Conservation (phyloP, 257 asterid species). For the Pogostemon cablin region DNA sequence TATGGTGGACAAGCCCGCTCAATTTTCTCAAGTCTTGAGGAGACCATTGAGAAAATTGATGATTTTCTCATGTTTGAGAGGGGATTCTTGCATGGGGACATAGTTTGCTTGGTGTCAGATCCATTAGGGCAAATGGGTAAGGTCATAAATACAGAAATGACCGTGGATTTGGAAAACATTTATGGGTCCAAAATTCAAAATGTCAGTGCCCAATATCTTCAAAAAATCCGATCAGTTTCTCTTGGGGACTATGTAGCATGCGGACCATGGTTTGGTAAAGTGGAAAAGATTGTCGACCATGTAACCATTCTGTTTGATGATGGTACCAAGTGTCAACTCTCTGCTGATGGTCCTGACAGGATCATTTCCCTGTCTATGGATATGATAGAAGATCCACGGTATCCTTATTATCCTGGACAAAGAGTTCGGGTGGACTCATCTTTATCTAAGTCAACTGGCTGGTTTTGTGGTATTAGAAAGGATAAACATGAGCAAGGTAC, state of each 20-base stretch:
- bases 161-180: conserved; percentile 72
- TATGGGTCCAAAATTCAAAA: conserved; percentile 55
- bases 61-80: conserved; percentile 90
- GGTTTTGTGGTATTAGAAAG: conserved; percentile 70
- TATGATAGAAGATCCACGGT: conserved; percentile 69
- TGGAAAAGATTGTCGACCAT: conserved; percentile 62
- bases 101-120: conserved; percentile 69
- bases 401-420: conserved; percentile 86
- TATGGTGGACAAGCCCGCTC: conserved; percentile 75
- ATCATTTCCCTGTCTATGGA: conserved; percentile 64
- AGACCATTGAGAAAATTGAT: conserved; percentile 73
- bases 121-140: conserved; percentile 79
- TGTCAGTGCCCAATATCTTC: conserved; percentile 51
- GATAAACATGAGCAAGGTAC: conserved; percentile 58
- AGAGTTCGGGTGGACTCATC: conserved; percentile 64
- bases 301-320: conserved; percentile 67
- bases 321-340: conserved; percentile 57
- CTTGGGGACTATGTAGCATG: conserved; percentile 63
- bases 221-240: conserved; percentile 59
- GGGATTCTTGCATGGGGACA: conserved; percentile 63
- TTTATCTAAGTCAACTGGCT: conserved; percentile 46
- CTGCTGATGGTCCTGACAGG: conserved; percentile 53
- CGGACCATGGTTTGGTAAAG: conserved; percentile 93
- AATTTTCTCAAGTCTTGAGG: conserved; percentile 85
- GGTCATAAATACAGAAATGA: conserved; percentile 61